Conservation (phyloP, 2,329 filamentous ascomycete species). For the Albophoma yamanashiensis region DNA sequence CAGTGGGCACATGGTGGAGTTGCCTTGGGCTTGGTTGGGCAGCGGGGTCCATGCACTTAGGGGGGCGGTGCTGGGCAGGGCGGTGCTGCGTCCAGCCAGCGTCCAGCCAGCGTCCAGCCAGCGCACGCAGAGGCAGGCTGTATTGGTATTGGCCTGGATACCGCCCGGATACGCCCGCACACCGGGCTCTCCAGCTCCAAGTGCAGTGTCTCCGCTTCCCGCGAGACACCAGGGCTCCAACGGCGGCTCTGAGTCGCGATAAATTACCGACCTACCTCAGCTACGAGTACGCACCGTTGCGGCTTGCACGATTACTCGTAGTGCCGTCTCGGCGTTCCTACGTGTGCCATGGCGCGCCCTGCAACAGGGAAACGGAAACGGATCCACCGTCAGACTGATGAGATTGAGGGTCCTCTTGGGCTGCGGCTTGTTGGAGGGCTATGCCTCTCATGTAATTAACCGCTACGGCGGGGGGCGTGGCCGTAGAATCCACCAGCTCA, state of each 20-base stretch:
- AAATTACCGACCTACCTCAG: too few species aligned
- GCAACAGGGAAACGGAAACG: not conserved
- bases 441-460: not conserved
- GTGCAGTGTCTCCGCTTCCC: not conserved
- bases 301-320: too few species aligned
- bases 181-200: too few species aligned
- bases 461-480: not conserved
- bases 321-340: not conserved
- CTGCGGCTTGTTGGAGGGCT: not conserved
- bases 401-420: not conserved
- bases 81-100: not conserved
- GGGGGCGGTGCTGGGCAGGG: not conserved
- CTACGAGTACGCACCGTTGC: not conserved
- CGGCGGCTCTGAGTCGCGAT: not conserved
- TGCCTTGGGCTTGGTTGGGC: not conserved
- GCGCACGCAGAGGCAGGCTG: too few species aligned
- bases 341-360: not conserved
- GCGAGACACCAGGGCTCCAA: not conserved
- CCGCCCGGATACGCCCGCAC: too few species aligned
- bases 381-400: not conserved
- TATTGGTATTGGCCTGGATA: too few species aligned
- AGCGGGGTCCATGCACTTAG: constrained; percentile 4
- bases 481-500: not conserved
- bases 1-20: not conserved
- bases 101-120: too few species aligned